These are phyloP conservation scores for Boletellus dicymbophilus DNA, from an alignment of 1,284 basidiomycete species.

Conservation along the genomic window DNA sequence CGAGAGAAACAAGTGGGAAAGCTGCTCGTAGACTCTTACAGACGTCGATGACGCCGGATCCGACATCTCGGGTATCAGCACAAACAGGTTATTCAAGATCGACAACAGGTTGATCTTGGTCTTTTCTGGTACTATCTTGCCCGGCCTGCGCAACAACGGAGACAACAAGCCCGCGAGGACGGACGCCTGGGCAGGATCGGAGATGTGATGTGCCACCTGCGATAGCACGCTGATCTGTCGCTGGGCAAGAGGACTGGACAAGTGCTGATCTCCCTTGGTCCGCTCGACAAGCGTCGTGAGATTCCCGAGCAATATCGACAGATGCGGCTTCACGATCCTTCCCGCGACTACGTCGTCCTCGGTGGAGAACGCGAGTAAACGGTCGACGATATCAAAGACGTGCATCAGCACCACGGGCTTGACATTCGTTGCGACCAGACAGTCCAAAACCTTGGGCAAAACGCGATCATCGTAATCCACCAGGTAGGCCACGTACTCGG, in stretches of 20 bases:
- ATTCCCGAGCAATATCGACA: slow-evolving; percentile 75
- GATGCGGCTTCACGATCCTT: slow-evolving; percentile 73
- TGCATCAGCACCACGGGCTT: slow-evolving; percentile 83
- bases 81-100: slow-evolving; percentile 75
- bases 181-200: slow-evolving; percentile 72
- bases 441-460: slow-evolving; percentile 80
- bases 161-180: slow-evolving; percentile 76
- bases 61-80: slow-evolving; percentile 69
- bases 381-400: slow-evolving; percentile 88
- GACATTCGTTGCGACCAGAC: slow-evolving; percentile 81
- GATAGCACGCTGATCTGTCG: slow-evolving; percentile 86
- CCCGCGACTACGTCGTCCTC: slow-evolving; percentile 52
- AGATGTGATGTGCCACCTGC: slow-evolving; percentile 75
- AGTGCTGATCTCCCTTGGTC: slow-evolving; percentile 53
- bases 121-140: slow-evolving; percentile 82
- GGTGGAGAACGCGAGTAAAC: slow-evolving; percentile 61
- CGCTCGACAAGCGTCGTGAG: slow-evolving; percentile 73
- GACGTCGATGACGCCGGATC: slow-evolving; percentile 54
- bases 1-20: slow-evolving; percentile 78
- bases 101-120: slow-evolving; percentile 85
- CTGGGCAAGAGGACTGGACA: slow-evolving; percentile 77
- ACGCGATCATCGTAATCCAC: slow-evolving; percentile 71
- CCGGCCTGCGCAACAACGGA: slow-evolving; percentile 81
- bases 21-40: slow-evolving; percentile 60
- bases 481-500: slow-evolving; percentile 63